These are phyloP conservation scores for Phytophthora hybrid DNA, from an alignment of 352 stramenopile genomes.

Conservation along the genomic window DNA sequence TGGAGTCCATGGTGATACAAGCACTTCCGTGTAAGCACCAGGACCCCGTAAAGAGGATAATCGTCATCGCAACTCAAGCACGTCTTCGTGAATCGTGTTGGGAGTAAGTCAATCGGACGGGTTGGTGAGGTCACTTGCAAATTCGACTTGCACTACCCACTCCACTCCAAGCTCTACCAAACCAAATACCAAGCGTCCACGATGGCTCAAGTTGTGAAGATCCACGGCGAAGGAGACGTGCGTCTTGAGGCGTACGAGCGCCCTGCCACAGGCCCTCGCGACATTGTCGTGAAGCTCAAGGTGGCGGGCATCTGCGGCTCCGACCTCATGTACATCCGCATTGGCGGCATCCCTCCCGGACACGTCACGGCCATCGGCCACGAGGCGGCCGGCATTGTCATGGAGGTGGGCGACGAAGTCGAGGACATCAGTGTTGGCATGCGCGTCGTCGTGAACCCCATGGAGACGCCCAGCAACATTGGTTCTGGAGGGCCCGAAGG, in stretches of 20 bases:
- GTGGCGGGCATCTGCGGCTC: conserved; percentile 39
- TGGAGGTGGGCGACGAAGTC: conserved; percentile 34
- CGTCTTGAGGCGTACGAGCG: conserved; percentile 38
- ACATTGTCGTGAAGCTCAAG: conserved; percentile 36
- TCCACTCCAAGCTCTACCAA: not conserved
- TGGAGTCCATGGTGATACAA: not conserved
- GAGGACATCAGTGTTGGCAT: conserved; percentile 33
- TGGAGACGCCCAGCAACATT: conserved; percentile 40
- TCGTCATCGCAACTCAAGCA: not conserved
- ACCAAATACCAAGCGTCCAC: conserved; percentile 6
- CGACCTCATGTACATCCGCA: conserved; percentile 38
- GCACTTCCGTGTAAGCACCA: not conserved
- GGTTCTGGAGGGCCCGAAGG: conserved; percentile 30
- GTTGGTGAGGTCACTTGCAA: conserved; percentile 26
- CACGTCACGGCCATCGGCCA: conserved; percentile 34
- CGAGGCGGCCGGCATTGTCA: conserved; percentile 32
- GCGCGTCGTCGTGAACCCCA: conserved; percentile 38
- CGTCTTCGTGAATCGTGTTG: no score
- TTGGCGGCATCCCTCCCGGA: conserved; percentile 35
- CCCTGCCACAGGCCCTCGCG: conserved; percentile 25
- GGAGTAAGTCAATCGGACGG: not conserved
- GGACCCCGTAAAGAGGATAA: conserved; percentile 2
- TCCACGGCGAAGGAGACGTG: conserved; percentile 33
- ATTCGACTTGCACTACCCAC: conserved; percentile 15
- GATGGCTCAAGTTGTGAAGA: conserved; percentile 36